Percentiles rank a stretch among this genome's conserved stretches.
These are phyloP conservation scores for Pascua sp. DNA, from an alignment of 1,284 basidiomycete species.

Conservation along the genomic window DNA sequence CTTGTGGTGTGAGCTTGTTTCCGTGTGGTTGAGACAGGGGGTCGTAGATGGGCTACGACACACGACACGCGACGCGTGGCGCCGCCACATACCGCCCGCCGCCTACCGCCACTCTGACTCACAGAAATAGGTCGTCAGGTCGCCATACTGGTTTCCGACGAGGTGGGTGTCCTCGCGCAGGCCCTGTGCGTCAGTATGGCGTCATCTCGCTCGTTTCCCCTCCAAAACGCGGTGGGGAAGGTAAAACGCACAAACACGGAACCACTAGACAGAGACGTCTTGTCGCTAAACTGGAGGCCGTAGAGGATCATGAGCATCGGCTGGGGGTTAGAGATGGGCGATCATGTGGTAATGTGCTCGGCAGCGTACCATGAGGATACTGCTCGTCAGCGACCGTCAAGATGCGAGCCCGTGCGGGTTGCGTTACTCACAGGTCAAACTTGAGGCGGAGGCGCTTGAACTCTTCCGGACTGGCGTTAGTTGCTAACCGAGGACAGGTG, in stretches of 20 bases:
- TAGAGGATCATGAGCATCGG: conserved; percentile 7
- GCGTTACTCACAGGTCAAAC: conserved; percentile 14
- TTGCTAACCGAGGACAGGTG: neutral
- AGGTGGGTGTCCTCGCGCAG: conserved; percentile 18
- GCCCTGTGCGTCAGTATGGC: neutral
- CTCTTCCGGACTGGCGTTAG: conserved; percentile 4
- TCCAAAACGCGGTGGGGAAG: too few relatives aligned
- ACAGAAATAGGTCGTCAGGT: conserved; percentile 21
- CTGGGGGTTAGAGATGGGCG: neutral
- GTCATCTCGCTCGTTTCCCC: too few relatives aligned
- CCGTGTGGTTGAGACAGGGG: too few relatives aligned
- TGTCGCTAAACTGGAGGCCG: conserved; percentile 16
- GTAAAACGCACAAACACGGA: conserved; percentile 16
- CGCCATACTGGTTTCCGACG: conserved; percentile 16
- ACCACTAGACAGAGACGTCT: conserved; percentile 19
- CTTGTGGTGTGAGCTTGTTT: too few relatives aligned
- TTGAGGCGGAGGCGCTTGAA: conserved; percentile 11
- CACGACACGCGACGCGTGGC: too few relatives aligned
- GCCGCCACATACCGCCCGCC: too few relatives aligned
- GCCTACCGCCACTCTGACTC: too few relatives aligned
- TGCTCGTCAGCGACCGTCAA: too few relatives aligned
- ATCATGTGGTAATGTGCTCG: conserved; percentile 14
- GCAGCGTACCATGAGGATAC: conserved; percentile 5
- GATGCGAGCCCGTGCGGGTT: neutral
- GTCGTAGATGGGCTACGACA: too few relatives aligned